These are phyloP conservation scores for Vanrija pseudolonga DNA, from an alignment of 1,284 basidiomycete genomes.

Conservation along the genomic window DNA sequence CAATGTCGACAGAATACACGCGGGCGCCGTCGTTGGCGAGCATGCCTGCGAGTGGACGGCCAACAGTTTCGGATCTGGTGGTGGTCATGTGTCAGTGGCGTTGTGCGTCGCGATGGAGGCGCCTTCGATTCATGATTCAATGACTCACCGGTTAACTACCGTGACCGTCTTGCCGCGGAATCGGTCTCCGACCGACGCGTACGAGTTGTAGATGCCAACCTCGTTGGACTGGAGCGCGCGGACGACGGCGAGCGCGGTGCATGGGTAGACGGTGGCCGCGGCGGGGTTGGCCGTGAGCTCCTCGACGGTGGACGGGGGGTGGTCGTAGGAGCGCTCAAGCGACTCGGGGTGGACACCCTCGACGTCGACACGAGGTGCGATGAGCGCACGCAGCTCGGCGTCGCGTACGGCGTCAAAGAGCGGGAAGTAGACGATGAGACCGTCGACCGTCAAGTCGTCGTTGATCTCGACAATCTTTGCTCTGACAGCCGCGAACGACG, in stretches of 20 bases:
- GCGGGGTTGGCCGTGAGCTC: constrained; percentile 5
- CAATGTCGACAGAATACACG: constrained; percentile 91
- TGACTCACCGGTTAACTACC: constrained; percentile 78
- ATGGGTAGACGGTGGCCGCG: constrained; percentile 20
- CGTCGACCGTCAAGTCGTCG: constrained; percentile 21
- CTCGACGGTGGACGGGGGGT: constrained; percentile 6
- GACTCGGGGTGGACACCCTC: constrained; percentile 25
- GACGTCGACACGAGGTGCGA: constrained; percentile 29
- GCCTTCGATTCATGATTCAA: too few relatives aligned
- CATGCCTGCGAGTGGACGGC: constrained; percentile 86
- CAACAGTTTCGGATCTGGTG: constrained; percentile 87
- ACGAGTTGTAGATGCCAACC: constrained; percentile 6
- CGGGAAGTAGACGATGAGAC: constrained; percentile 29
- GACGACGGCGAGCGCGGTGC: constrained; percentile 29
- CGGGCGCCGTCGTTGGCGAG: constrained; percentile 93
- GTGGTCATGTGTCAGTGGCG: background rate
- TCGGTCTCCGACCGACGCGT: constrained; percentile 4
- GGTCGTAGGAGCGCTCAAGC: constrained; percentile 4
- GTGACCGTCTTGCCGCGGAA: constrained; percentile 66
- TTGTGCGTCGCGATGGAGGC: background rate
- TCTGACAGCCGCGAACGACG: constrained; percentile 9
- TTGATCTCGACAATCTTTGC: constrained; percentile 15
- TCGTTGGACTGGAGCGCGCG: constrained; percentile 20
- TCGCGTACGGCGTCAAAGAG: constrained; percentile 22
- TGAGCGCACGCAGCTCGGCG: constrained; percentile 20